A percentile compares a stretch with the other conserved stretches of the same genome.
Evolutionary conservation across 352 stramenopile species (phyloP).

Genomic region (Pythium diclinum): DNA sequence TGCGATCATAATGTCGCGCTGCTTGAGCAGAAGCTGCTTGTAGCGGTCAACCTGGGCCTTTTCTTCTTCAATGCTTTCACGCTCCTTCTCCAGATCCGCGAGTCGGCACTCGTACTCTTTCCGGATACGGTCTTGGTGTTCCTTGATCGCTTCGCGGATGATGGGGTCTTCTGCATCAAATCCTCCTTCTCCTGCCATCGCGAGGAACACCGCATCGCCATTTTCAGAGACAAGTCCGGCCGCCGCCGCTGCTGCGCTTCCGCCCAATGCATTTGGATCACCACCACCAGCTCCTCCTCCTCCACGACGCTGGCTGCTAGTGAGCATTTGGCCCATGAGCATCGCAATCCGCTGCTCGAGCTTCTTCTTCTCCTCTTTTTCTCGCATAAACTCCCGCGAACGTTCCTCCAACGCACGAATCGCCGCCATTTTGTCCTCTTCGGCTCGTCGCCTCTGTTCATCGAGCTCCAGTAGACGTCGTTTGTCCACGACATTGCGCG

Average conservation of each 20-base stretch:
- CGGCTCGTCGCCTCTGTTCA: conserved; percentile 85
- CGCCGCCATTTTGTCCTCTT: conserved; percentile 94
- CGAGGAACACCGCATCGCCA: conserved; percentile 18
- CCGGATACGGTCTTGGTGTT: conserved; percentile 88
- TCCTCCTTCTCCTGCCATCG: conserved; percentile 21
- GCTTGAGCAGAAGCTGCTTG: conserved; percentile 95
- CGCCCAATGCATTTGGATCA: neutral
- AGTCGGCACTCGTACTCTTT: conserved; percentile 91
- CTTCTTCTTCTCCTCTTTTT: conserved; percentile 95
- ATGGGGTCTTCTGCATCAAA: conserved; percentile 74
- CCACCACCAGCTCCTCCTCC: conserved; percentile 8
- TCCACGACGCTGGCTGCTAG: conserved; percentile 59
- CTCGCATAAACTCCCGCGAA: conserved; percentile 91
- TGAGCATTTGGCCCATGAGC: conserved; percentile 93
- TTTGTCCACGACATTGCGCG: conserved; percentile 93
- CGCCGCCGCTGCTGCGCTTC: neutral
- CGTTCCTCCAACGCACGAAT: conserved; percentile 90
- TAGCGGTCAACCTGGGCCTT: conserved; percentile 95
- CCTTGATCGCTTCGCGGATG: conserved; percentile 80
- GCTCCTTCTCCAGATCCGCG: conserved; percentile 92
- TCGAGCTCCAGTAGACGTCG: conserved; percentile 87
- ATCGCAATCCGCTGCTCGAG: conserved; percentile 92
- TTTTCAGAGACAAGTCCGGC: neutral
- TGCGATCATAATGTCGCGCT: conserved; percentile 96
- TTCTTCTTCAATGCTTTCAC: conserved; percentile 93